phyloP scores from a whole-genome alignment of 129 eudicot genomes.

The Ambrosia artemisiifolia region DNA sequence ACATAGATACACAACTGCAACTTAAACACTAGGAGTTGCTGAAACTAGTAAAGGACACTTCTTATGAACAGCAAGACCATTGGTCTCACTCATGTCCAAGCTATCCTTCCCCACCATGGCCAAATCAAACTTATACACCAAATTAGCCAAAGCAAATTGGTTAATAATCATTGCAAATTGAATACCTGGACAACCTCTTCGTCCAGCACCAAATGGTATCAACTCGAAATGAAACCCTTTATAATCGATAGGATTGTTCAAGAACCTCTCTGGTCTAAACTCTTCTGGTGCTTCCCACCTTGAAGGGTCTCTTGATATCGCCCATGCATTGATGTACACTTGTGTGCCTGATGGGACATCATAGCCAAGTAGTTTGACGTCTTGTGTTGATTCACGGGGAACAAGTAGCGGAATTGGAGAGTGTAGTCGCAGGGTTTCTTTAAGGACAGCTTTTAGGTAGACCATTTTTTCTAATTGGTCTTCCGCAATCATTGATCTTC shows the following conservation, averaged over 20 bases:
- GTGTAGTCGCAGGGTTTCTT: too few relatives aligned
- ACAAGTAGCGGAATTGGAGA: too few relatives aligned
- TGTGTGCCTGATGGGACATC: neutral
- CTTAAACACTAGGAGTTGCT: neutral
- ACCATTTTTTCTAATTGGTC: neutral
- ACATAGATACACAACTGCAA: neutral
- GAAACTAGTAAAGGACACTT: neutral
- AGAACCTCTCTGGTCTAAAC: neutral
- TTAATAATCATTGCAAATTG: neutral
- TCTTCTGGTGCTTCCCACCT: neutral
- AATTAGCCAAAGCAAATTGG: neutral
- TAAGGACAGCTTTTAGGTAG: neutral
- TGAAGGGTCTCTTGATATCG: neutral
- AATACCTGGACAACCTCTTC: neutral
- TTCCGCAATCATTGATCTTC: neutral
- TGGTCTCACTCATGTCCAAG: neutral
- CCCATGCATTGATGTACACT: neutral
- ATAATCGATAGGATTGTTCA: neutral
- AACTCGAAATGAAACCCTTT: conserved; percentile 10
- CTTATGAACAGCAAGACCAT: neutral
- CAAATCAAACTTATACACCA: conserved; percentile 1
- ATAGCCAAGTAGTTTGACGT: neutral
- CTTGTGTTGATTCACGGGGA: neutral
- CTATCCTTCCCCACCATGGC: neutral
- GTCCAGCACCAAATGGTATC: conserved; percentile 9